phyloP scores from a whole-genome alignment of 495 filamentous ascomycete species.

The Neurospora pannonica region DNA sequence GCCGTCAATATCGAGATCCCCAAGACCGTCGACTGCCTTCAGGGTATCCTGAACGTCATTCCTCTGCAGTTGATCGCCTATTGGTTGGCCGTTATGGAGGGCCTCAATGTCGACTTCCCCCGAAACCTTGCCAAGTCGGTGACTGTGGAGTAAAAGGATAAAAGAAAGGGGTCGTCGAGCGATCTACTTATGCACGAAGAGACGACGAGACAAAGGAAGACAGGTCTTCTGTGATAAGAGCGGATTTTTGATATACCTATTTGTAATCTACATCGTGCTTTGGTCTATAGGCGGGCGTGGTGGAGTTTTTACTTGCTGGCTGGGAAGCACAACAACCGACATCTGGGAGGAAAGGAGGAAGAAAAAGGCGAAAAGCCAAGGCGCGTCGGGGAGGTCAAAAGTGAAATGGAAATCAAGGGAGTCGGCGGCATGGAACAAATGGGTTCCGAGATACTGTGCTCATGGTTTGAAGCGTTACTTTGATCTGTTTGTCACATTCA shows the following conservation, averaged over 20 bases:
- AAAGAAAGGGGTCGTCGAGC: background rate
- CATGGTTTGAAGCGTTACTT: background rate
- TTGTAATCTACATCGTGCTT: slow-evolving; percentile 8
- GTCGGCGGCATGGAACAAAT: background rate
- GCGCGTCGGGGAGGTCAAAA: background rate
- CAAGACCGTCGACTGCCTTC: slow-evolving; percentile 87
- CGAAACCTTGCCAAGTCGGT: slow-evolving; percentile 98
- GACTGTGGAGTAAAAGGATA: slow-evolving; percentile 73
- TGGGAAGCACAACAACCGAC: slow-evolving; percentile 5
- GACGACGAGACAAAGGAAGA: background rate
- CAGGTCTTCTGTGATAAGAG: background rate
- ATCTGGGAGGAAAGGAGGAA: background rate
- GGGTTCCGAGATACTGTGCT: background rate
- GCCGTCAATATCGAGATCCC: slow-evolving; percentile 97
- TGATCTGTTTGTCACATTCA: background rate
- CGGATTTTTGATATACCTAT: background rate
- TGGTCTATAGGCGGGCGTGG: slow-evolving; percentile 12
- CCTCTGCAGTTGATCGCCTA: slow-evolving; percentile 95
- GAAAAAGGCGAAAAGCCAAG: background rate
- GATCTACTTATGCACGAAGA: background rate
- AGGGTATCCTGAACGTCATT: slow-evolving; percentile 95
- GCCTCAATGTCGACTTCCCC: slow-evolving; percentile 94
- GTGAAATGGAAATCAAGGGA: background rate
- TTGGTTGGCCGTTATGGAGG: slow-evolving; percentile 94
- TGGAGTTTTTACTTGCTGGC: slow-evolving; percentile 4